Conservation (phyloP, 306 rosid species). For the Quercus engelmannii region DNA sequence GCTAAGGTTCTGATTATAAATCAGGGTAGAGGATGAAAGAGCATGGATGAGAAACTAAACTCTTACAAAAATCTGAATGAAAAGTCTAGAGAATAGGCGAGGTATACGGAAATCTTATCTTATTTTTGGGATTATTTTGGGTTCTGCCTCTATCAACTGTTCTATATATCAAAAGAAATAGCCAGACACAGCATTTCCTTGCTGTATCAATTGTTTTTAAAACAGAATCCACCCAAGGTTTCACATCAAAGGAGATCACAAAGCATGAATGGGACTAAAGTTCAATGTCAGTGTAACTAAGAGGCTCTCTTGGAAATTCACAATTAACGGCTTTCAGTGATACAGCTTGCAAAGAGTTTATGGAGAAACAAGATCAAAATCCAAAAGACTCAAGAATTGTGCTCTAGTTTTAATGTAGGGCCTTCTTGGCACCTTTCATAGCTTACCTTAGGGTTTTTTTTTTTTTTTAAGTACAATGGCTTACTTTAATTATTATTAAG, state of each 20-base stretch:
- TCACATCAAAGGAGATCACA: neutral
- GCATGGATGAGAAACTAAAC: neutral
- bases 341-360: too few species aligned
- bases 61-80: neutral
- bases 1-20: slow-evolving; percentile 3
- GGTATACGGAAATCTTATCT: neutral
- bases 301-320: neutral
- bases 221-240: neutral
- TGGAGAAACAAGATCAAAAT: too few species aligned
- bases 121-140: neutral
- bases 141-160: neutral
- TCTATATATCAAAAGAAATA: neutral
- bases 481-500: too few species aligned
- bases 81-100: neutral
- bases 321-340: too few species aligned
- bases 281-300: neutral
- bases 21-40: neutral
- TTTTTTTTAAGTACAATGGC: too few species aligned
- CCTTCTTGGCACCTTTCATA: too few species aligned
- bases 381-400: too few species aligned
- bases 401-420: too few species aligned
- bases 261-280: neutral
- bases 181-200: neutral
- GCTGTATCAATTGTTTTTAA: neutral
- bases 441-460: too few species aligned